Percentiles rank a stretch among this genome's conserved stretches.
These are phyloP conservation scores for Candida silvicultrix DNA, from an alignment of 805 yeast species.

Conservation along the genomic window DNA sequence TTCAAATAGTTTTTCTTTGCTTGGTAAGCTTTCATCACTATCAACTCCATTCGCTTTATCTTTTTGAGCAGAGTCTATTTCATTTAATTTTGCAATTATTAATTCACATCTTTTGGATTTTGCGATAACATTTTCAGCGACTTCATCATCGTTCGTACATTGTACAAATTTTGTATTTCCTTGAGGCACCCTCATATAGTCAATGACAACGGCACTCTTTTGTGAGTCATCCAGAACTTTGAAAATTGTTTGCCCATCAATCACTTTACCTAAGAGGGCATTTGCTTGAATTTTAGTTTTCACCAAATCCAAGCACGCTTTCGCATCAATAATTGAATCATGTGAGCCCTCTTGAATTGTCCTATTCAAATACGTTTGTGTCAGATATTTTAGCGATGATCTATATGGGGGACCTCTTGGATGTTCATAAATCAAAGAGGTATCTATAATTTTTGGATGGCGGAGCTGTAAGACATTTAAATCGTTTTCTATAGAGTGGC, in stretches of 20 bases:
- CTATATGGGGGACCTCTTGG: conserved; percentile 77
- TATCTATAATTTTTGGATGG: conserved; percentile 77
- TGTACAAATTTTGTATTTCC: conserved; percentile 26
- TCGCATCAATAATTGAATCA: conserved; percentile 82
- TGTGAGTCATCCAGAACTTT: conserved; percentile 27
- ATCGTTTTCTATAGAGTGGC: conserved; percentile 89
- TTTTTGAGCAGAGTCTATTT: conserved; percentile 25
- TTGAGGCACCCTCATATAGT: conserved; percentile 23
- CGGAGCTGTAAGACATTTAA: conserved; percentile 60
- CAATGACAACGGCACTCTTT: conserved; percentile 27
- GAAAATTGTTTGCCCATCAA: conserved; percentile 37
- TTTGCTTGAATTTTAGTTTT: conserved; percentile 69
- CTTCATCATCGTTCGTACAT: conserved; percentile 56
- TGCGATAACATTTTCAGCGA: conserved; percentile 32
- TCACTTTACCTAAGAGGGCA: conserved; percentile 48
- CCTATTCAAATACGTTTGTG: conserved; percentile 45
- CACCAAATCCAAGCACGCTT: conserved; percentile 71
- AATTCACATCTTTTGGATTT: conserved; percentile 28
- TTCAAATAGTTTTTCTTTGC: conserved; percentile 1
- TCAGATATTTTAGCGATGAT: conserved; percentile 72
- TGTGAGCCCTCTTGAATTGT: conserved; percentile 73
- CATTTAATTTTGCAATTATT: conserved; percentile 49
- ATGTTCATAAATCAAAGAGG: conserved; percentile 72
- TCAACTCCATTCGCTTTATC: conserved; percentile 7
- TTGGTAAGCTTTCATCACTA: not conserved